A percentile compares a stretch with the other conserved stretches of the same genome.
phyloP scores from a whole-genome alignment of 345 rosid species.

The Lepidium sativum region DNA sequence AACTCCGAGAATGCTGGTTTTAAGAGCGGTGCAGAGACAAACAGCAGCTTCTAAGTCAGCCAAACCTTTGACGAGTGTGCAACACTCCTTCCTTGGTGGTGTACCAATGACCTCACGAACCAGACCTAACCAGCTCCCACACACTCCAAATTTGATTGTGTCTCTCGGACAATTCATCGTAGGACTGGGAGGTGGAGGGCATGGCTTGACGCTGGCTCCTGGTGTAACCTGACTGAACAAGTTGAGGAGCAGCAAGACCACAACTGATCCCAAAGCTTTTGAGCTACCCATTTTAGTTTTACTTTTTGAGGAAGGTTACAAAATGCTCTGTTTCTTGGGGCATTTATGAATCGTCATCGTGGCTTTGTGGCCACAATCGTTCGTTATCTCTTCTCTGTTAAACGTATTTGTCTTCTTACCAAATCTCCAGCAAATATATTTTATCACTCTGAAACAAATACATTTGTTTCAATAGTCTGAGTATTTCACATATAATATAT shows the following conservation, averaged over 20 bases:
- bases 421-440: background rate
- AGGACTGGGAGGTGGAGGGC: conserved; percentile 13
- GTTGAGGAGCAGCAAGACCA: conserved; percentile 26
- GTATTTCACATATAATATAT: background rate
- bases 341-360: background rate
- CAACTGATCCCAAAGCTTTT: background rate
- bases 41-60: conserved; percentile 76
- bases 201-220: conserved; percentile 5
- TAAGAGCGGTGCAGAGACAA: conserved; percentile 68
- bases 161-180: conserved; percentile 44
- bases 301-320: background rate
- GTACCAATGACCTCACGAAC: conserved; percentile 55
- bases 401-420: background rate
- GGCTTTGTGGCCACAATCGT: conserved; percentile 11
- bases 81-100: conserved; percentile 65
- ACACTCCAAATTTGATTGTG: conserved; percentile 56
- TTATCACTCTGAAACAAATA: background rate
- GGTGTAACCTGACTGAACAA: conserved; percentile 24
- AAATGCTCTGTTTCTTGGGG: background rate
- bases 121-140: conserved; percentile 78
- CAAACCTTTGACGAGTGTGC: conserved; percentile 56
- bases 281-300: conserved; percentile 6
- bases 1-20: conserved; percentile 45
- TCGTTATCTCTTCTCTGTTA: conserved; percentile 1
- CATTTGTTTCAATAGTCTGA: background rate